These are phyloP conservation scores for Pseudocercospora ulei DNA, from an alignment of 2,329 filamentous ascomycete genomes.

Conservation along the genomic window DNA sequence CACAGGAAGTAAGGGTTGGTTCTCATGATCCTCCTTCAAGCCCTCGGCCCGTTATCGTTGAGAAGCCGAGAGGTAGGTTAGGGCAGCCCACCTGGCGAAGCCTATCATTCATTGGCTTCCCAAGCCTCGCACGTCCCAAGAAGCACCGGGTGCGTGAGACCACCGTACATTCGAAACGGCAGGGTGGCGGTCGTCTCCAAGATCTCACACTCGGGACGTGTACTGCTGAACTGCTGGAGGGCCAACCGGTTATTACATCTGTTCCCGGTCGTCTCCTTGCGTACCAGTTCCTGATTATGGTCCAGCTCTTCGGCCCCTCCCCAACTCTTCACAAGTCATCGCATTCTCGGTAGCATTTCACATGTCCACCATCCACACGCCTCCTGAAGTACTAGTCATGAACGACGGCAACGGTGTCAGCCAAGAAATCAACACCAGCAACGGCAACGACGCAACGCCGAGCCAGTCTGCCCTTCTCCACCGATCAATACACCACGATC, in stretches of 20 bases:
- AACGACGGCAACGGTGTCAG: constrained; percentile 25
- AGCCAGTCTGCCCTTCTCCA: constrained; percentile 40
- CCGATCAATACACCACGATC: constrained; percentile 42
- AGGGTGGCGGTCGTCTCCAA: constrained; percentile 8
- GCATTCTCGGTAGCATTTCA: not conserved
- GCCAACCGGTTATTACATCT: constrained; percentile 5
- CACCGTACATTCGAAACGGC: constrained; percentile 10
- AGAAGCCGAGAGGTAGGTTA: no score
- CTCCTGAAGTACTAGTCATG: constrained; percentile 19
- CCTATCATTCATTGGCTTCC: constrained; percentile 14
- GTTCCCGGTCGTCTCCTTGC: constrained; percentile 6
- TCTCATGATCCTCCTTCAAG: no score
- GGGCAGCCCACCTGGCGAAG: no score
- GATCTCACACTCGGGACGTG: constrained; percentile 6
- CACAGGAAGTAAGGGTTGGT: no score
- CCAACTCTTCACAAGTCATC: no score
- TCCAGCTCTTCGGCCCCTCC: constrained; percentile 2
- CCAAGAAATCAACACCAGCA: constrained; percentile 7
- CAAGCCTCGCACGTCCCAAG: no score
- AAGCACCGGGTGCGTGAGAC: constrained; percentile 5
- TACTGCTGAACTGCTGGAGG: constrained; percentile 1
- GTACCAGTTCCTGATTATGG: constrained; percentile 1
- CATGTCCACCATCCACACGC: constrained; percentile 16
- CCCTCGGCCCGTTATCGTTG: no score
- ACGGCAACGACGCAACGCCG: constrained; percentile 6